Evolutionary conservation across 148 eudicot genomes (phyloP), one percentile per base, ranked within the genome.

Genomic region (Tetragonia tetragonoides): DNA sequence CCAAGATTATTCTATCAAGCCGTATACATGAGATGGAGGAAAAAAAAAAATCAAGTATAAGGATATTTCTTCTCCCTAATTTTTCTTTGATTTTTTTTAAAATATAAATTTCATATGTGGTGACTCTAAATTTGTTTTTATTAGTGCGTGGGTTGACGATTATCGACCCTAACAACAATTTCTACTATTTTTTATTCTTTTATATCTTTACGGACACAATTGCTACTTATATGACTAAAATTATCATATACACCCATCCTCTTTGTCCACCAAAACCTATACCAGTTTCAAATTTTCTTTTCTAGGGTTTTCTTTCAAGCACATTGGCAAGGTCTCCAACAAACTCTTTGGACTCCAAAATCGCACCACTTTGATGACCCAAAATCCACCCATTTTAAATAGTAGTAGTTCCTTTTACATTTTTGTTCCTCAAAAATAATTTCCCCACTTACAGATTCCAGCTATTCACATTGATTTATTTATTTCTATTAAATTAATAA

Each of bases 241-340:
- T 64, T 46, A 75, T 53, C 66, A 56, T 67, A 41, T 42, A n/a
- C 46, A 40, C 68, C 73, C 66, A 54, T 37, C 56, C 69, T 67
- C 66, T 56, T 17, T 74, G 51, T 37, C 73, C 56, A 51, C 11
- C 12, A 12, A 61, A 80, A 51, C 4, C 53, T 39, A 9, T 39
- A 64, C 56, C 44, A 66, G 66, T 28, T 40, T 15, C 7, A 72
- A 66, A 2, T 0, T 20, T 14, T 11, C 60, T 16, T 67, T 62
- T 14, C 49, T 78, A 78, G 81, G 81, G 81, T 78, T 82, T 63
- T 46, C 38, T 42, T 46, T 47, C 68, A 78, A 78, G 57, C 81
- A 67, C 70, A 82, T 72, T 72, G 24, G 37, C n/a, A 60, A 23
- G 56, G 47, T 53, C 47, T 37, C 68, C 54, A 41, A n/a, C 17